Evolutionary conservation across 106 monocot genomes (phyloP).

Genomic region (Alisma plantagoaquatica): DNA sequence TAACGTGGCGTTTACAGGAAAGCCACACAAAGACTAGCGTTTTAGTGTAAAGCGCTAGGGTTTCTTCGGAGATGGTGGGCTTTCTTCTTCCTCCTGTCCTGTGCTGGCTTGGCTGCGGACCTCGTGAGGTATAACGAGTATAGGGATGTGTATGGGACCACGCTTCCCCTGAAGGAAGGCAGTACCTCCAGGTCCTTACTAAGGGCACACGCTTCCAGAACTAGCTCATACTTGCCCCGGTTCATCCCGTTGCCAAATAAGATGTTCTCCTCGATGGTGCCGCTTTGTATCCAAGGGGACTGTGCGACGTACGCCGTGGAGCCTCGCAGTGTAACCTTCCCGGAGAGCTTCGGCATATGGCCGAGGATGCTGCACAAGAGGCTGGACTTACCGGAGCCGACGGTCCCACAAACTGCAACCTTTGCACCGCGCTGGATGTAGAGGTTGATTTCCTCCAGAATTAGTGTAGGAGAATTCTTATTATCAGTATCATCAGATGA

Average conservation of each 20-base stretch:
- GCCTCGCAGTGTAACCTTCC: constrained; percentile 85
- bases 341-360: constrained; percentile 90
- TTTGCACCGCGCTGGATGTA: constrained; percentile 64
- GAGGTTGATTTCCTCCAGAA: constrained; percentile 54
- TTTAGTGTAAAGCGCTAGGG: too few relatives aligned
- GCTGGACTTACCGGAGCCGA: constrained; percentile 92
- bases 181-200: constrained; percentile 84
- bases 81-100: too few relatives aligned
- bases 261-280: constrained; percentile 89
- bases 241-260: constrained; percentile 85
- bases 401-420: constrained; percentile 84
- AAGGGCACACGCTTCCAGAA: constrained; percentile 76
- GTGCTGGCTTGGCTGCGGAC: too few relatives aligned
- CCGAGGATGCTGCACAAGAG: constrained; percentile 89
- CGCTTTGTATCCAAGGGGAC: constrained; percentile 98
- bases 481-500: too few relatives aligned
- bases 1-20: too few relatives aligned
- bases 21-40: too few relatives aligned
- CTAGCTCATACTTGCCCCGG: constrained; percentile 60
- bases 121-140: too few relatives aligned
- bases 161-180: too few relatives aligned
- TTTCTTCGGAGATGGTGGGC: too few relatives aligned
- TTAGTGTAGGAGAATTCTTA: constrained; percentile 41
- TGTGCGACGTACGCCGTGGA: constrained; percentile 85
- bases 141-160: too few relatives aligned